Percentiles rank a stretch among this genome's conserved stretches.
Conservation (phyloP, 495 filamentous ascomycete species). For the Cercophora scortea region DNA sequence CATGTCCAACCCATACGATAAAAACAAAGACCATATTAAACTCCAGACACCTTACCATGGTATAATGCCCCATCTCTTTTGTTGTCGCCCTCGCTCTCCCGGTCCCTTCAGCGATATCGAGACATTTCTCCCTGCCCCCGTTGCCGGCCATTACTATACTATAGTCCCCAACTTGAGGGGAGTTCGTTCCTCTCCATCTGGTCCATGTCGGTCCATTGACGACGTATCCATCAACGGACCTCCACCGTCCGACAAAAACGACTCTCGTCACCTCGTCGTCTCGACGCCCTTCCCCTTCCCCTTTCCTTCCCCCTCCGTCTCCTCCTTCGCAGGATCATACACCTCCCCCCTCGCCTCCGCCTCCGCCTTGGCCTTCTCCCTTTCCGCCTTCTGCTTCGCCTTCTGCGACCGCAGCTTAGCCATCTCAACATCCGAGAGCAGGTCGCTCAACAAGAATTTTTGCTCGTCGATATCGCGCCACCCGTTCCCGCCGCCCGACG, state of each 20-base stretch:
- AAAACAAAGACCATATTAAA: not conserved
- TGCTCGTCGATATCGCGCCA: conserved; percentile 23
- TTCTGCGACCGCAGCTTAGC: conserved; percentile 14
- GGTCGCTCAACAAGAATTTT: conserved; percentile 14
- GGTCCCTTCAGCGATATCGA: too few species aligned
- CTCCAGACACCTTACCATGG: conserved; percentile 17
- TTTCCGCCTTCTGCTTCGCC: conserved; percentile 6
- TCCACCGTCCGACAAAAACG: too few species aligned
- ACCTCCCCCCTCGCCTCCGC: conserved; percentile 2
- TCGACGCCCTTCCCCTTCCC: too few species aligned
- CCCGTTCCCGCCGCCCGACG: not conserved
- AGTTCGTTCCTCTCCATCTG: too few species aligned
- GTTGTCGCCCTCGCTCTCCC: too few species aligned
- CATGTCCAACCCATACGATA: not conserved
- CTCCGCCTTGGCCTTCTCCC: not conserved
- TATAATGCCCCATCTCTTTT: conserved; percentile 8
- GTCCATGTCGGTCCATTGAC: too few species aligned
- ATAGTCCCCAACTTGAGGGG: not conserved
- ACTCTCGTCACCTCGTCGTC: too few species aligned
- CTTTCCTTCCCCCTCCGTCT: not conserved
- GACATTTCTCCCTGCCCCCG: too few species aligned
- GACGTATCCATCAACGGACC: too few species aligned
- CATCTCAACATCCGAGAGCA: conserved; percentile 16
- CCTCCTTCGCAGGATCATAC: conserved; percentile 1
- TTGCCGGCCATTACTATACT: too few species aligned